phyloP scores from a whole-genome alignment of 441 rosid genomes.

The Codiaeum variegatum region DNA sequence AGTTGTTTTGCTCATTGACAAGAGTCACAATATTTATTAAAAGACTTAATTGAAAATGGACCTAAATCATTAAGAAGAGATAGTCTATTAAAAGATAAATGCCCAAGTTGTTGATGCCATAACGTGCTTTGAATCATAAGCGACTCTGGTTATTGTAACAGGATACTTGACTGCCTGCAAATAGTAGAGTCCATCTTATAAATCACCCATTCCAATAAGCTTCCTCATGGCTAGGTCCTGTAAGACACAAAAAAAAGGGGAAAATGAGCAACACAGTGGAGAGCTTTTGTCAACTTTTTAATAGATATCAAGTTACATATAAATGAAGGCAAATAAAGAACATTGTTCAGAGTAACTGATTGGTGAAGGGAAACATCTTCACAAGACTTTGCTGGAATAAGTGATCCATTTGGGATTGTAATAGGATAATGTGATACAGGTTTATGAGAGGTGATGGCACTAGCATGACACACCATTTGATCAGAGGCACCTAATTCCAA shows the following conservation, averaged over 20 bases:
- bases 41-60: neutral
- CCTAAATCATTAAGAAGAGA: neutral
- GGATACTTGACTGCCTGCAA: neutral
- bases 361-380: neutral
- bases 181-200: neutral
- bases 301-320: neutral
- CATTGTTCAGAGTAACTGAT: neutral
- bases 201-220: slow-evolving; percentile 6
- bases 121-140: neutral
- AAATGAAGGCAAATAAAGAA: neutral
- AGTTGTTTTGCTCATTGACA: neutral
- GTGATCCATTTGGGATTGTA: neutral
- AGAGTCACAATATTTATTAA: neutral
- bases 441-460: neutral
- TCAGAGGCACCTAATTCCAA: neutral
- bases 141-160: neutral
- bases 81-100: neutral
- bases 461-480: neutral
- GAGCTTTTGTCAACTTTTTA: neutral
- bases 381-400: neutral
- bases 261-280: neutral
- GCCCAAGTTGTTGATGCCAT: neutral
- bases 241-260: slow-evolving; percentile 3
- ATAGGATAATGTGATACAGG: neutral
- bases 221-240: slow-evolving; percentile 1